phyloP scores from a whole-genome alignment of 2,329 filamentous ascomycete genomes.

The Parasarocladium wereldwijsianum region DNA sequence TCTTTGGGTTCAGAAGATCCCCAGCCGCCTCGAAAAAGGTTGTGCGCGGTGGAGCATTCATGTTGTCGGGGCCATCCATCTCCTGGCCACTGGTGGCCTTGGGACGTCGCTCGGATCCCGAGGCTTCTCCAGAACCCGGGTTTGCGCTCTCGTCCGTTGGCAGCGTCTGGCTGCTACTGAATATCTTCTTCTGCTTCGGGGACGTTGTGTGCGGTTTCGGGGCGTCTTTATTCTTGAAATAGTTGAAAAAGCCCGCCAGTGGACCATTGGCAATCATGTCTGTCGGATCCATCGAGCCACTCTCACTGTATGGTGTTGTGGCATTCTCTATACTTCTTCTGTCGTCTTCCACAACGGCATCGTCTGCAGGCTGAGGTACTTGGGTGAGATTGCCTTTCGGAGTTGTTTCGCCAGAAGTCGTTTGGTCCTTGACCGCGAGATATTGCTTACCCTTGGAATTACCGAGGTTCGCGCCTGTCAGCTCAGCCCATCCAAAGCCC shows the following conservation, averaged over 20 bases:
- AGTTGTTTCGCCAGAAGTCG: constrained; percentile 18
- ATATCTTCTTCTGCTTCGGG: constrained; percentile 53
- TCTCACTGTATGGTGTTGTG: constrained; percentile 14
- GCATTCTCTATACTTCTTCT: constrained; percentile 34
- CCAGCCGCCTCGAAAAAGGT: constrained; percentile 92
- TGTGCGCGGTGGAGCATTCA: constrained; percentile 69
- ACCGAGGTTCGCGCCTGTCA: constrained; percentile 56
- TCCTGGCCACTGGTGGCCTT: constrained; percentile 37
- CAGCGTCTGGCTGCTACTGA: constrained; percentile 65
- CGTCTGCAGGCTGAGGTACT: constrained; percentile 56
- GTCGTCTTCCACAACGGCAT: constrained; percentile 55
- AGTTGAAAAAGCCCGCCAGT: constrained; percentile 51
- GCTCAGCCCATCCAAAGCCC: constrained; percentile 86
- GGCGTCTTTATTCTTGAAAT: constrained; percentile 50
- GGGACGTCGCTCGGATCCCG: constrained; percentile 7
- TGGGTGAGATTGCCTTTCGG: constrained; percentile 28
- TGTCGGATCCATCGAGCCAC: constrained; percentile 13
- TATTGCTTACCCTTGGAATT: constrained; percentile 28
- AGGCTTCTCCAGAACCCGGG: neutral
- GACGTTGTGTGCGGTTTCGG: constrained; percentile 33
- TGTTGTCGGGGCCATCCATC: constrained; percentile 23
- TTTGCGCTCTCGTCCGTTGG: constrained; percentile 2
- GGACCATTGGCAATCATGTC: constrained; percentile 16
- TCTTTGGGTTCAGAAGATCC: constrained; percentile 78
- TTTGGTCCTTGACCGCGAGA: neutral